Base-by-base conservation (phyloP, 2,329 filamentous ascomycete species). In the Pseudogymnoascus sp. region DNA sequence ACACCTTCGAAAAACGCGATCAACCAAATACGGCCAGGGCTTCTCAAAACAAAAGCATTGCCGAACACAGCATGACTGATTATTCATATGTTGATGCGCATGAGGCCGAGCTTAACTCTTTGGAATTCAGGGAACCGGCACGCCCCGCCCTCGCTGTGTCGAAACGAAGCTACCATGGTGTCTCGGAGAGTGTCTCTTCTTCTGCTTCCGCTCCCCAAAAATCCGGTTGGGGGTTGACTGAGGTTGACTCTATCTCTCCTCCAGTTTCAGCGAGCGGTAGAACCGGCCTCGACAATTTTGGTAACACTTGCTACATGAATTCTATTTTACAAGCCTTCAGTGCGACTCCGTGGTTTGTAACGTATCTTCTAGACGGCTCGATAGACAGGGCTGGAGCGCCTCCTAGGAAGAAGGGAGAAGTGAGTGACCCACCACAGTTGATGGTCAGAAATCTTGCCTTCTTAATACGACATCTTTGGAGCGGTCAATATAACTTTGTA, bases 301-400 rank as follows among this genome's bases (percentile, higher is more conserved):
- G 86, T 1, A 88, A 89, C 56, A 93, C 89, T 67, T 97, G 93
- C 73, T 97, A 96, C 72, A 92, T 95, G 80, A 97, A 96, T 75
- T 88, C 91, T n/a, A 88, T 88, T 0, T 79, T 97, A 26, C 93
- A 97, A 75, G 89, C 89, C 65, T 78, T 97, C 17, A 89, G 90
- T 64, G 88, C 87, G 1, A 93, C 92, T 0, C 72, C 84, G 71
- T 76, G 85, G 76, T 82, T 96, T 82, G 78, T 83, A 76, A 73
- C 86, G 77, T 78, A 88, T 78, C 72, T 88, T 72, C 71, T 90
- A 76, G 76, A 83, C 72, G 69, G 79, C 72, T 70, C 82, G 75
- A 81, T 84, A 88, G 68, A 85, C 79, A 71, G 80, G 77, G 71
- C 84, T 79, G 79, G 91, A 80, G 84, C 86, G 82, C 79, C 89